phyloP scores from a whole-genome alignment of 805 yeast species.

The Blastobotrys parvus region DNA sequence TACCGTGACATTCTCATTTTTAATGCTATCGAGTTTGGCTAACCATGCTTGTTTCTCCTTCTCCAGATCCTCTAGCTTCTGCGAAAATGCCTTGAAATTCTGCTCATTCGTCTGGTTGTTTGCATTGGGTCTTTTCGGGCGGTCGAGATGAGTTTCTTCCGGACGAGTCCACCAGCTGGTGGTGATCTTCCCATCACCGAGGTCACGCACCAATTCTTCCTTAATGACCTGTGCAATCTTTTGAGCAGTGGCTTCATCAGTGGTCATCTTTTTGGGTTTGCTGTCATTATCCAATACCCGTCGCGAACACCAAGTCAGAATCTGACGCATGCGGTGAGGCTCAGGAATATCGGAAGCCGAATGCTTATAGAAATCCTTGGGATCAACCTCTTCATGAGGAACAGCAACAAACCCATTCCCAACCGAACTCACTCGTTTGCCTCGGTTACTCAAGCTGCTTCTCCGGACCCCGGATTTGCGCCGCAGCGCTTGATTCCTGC shows the following conservation, averaged over 20 bases:
- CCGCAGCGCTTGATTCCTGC: constrained; percentile 30
- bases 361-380: constrained; percentile 50
- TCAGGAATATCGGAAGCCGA: constrained; percentile 56
- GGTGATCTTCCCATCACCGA: constrained; percentile 49
- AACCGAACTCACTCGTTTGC: constrained; percentile 63
- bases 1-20: too few relatives aligned
- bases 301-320: constrained; percentile 60
- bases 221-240: constrained; percentile 51
- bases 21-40: too few relatives aligned
- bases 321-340: constrained; percentile 64
- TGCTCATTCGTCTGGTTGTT: constrained; percentile 45
- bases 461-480: constrained; percentile 19
- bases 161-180: constrained; percentile 60
- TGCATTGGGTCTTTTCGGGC: constrained; percentile 42
- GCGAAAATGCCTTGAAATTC: constrained; percentile 39
- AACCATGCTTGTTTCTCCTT: constrained; percentile 43
- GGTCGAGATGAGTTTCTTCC: constrained; percentile 19
- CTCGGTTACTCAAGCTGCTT: constrained; percentile 37
- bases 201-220: constrained; percentile 52
- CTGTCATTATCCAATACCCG: constrained; percentile 32
- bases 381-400: constrained; percentile 56
- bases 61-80: constrained; percentile 36
- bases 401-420: constrained; percentile 56
- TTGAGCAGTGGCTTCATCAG: constrained; percentile 19
- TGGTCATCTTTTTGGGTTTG: constrained; percentile 20